Conservation (phyloP, 495 filamentous ascomycete species). For the Letharia columbiana region DNA sequence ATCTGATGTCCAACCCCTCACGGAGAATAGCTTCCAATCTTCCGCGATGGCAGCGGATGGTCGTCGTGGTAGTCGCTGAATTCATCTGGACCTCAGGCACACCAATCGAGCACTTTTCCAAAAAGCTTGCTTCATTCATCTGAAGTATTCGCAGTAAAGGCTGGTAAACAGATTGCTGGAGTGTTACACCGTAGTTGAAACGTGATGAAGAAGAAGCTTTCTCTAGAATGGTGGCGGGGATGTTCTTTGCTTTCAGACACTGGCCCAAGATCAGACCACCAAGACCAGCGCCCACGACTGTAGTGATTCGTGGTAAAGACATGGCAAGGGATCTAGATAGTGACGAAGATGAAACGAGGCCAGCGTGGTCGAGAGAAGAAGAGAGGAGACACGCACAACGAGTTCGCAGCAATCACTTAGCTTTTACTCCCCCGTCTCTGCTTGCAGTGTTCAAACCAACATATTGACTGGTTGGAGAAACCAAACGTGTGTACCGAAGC, state of each 20-base stretch:
- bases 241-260: constrained; percentile 29
- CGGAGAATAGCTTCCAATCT: constrained; percentile 29
- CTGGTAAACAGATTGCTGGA: constrained; percentile 30
- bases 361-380: neutral
- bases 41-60: constrained; percentile 30
- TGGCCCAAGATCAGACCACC: constrained; percentile 29
- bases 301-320: constrained; percentile 16
- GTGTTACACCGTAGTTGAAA: constrained; percentile 32
- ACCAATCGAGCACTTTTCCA: constrained; percentile 27
- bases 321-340: neutral
- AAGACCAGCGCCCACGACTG: constrained; percentile 33
- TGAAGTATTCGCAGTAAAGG: constrained; percentile 30
- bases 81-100: neutral
- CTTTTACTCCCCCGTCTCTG: neutral
- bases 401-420: neutral
- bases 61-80: neutral
- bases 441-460: neutral
- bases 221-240: constrained; percentile 30
- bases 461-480: too few relatives aligned
- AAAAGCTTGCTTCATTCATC: constrained; percentile 28
- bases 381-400: neutral
- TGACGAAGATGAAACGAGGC: neutral
- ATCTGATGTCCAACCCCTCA: constrained; percentile 31
- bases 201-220: constrained; percentile 18
- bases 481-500: too few relatives aligned